Evolutionary conservation across 805 yeast genomes (phyloP).

Genomic region (Yamadazyma paraphyllophila): DNA sequence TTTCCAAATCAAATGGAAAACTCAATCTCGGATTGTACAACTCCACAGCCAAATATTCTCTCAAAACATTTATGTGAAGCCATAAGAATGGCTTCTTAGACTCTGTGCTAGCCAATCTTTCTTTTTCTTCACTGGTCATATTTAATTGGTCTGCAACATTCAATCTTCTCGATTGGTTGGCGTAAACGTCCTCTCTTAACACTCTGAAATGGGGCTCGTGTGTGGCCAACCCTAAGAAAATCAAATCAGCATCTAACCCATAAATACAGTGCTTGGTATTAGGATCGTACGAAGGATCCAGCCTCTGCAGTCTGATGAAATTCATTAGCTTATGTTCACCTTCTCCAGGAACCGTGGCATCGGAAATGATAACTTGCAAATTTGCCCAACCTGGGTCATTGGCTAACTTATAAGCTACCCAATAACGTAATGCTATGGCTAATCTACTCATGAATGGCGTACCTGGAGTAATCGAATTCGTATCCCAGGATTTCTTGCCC

Average conservation of each 20-base stretch:
- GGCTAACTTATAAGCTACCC: conserved; percentile 87
- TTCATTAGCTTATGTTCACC: conserved; percentile 99
- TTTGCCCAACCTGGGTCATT: conserved; percentile 93
- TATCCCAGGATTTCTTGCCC: conserved; percentile 83
- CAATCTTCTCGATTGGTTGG: conserved; percentile 57
- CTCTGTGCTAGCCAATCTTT: conserved; percentile 39
- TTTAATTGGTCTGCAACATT: conserved; percentile 48
- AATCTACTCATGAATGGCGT: conserved; percentile 95
- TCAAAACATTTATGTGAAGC: conserved; percentile 82
- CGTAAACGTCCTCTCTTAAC: conserved; percentile 94
- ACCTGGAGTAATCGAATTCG: conserved; percentile 97
- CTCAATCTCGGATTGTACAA: conserved; percentile 66
- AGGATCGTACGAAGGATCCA: conserved; percentile 83
- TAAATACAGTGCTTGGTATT: conserved; percentile 95
- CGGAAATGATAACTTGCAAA: conserved; percentile 86
- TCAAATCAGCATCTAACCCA: conserved; percentile 97
- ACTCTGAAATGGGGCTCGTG: conserved; percentile 97
- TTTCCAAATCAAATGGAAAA: conserved; percentile 80
- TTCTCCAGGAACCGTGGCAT: conserved; percentile 98
- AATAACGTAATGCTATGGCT: conserved; percentile 79
- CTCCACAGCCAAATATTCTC: conserved; percentile 88
- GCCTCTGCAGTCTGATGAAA: conserved; percentile 85
- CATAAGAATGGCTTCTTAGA: conserved; percentile 84
- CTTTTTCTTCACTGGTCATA: conserved; percentile 60
- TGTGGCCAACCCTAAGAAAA: conserved; percentile 92